Percentiles rank a stretch among this genome's conserved stretches.
phyloP scores from a whole-genome alignment of 352 stramenopile genomes.

The Globisporangium spiculum region DNA sequence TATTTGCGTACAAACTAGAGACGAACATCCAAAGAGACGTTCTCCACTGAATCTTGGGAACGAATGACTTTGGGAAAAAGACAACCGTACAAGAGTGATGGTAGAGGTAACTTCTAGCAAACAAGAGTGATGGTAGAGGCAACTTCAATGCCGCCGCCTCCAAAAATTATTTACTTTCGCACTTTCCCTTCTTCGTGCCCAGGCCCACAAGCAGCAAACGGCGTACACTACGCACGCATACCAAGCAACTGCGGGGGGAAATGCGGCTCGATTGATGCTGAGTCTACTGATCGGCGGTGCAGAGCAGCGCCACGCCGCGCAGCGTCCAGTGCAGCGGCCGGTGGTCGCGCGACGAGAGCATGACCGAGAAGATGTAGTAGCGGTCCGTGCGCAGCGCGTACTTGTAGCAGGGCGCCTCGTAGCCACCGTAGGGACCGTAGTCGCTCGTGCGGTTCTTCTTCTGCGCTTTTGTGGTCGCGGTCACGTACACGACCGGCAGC shows the following conservation, averaged over 20 bases:
- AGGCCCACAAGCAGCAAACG: too few relatives aligned
- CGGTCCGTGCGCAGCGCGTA: conserved; percentile 73
- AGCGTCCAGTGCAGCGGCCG: conserved; percentile 76
- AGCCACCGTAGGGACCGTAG: conserved; percentile 74
- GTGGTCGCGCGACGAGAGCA: conserved; percentile 71
- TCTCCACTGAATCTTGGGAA: too few relatives aligned
- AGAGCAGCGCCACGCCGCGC: conserved; percentile 71
- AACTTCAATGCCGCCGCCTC: not conserved
- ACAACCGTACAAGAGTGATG: not conserved
- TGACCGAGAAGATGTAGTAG: conserved; percentile 76
- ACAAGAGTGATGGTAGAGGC: not conserved
- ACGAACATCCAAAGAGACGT: too few relatives aligned
- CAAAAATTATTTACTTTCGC: not conserved
- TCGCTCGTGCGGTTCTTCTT: conserved; percentile 73
- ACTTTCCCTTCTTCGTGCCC: too few relatives aligned
- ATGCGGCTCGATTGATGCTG: not conserved
- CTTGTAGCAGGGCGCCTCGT: conserved; percentile 76
- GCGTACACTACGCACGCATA: not conserved
- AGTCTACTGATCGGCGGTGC: conserved; percentile 43
- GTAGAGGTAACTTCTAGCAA: not conserved
- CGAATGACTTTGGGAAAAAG: too few relatives aligned
- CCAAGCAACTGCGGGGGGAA: not conserved
- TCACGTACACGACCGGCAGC: conserved; percentile 79
- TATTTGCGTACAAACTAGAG: too few relatives aligned
- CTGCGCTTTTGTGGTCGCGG: conserved; percentile 66